phyloP scores from a whole-genome alignment of 176 grass and related monocot species.

The Oryza coarctata region DNA sequence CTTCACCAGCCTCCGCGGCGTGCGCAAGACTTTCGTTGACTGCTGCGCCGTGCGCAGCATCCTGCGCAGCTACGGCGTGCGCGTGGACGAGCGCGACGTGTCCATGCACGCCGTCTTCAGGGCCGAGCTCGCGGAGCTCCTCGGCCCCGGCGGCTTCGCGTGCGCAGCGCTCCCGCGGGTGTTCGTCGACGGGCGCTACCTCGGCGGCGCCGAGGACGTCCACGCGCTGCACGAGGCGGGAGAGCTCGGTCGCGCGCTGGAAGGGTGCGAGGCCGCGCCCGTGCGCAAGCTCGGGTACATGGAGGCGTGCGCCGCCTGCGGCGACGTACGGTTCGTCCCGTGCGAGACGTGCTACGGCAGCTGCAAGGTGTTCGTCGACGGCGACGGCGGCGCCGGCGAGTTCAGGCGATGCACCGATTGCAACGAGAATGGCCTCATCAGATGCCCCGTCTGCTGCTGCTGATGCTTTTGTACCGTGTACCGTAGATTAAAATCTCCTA shows the following conservation, averaged over 20 bases:
- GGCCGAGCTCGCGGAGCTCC: slow-evolving; percentile 58
- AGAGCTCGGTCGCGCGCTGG: slow-evolving; percentile 40
- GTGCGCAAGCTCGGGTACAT: slow-evolving; percentile 47
- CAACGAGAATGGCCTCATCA: slow-evolving; percentile 81
- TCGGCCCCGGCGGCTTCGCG: not conserved
- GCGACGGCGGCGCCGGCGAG: slow-evolving; percentile 16
- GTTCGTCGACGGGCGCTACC: slow-evolving; percentile 59
- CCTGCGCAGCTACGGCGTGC: slow-evolving; percentile 65
- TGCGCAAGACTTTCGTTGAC: slow-evolving; percentile 75
- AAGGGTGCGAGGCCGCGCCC: slow-evolving; percentile 50
- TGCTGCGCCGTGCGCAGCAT: slow-evolving; percentile 62
- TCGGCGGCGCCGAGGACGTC: slow-evolving; percentile 76
- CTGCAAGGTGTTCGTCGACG: slow-evolving; percentile 70
- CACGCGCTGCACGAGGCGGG: slow-evolving; percentile 52
- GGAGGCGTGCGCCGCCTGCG: slow-evolving; percentile 59
- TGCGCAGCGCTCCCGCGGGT: slow-evolving; percentile 45
- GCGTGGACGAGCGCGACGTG: slow-evolving; percentile 78
- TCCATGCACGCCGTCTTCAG: slow-evolving; percentile 72
- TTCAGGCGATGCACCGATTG: slow-evolving; percentile 72
- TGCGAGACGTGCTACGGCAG: slow-evolving; percentile 78
- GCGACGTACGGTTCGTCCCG: slow-evolving; percentile 68
- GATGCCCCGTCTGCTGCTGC: slow-evolving; percentile 65
- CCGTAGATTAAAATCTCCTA: not conserved
- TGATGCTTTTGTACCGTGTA: slow-evolving; percentile 18
- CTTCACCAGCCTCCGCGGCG: slow-evolving; percentile 75